Conservation (phyloP, 768 basidiomycete genomes). For the Ramaria rubella region DNA sequence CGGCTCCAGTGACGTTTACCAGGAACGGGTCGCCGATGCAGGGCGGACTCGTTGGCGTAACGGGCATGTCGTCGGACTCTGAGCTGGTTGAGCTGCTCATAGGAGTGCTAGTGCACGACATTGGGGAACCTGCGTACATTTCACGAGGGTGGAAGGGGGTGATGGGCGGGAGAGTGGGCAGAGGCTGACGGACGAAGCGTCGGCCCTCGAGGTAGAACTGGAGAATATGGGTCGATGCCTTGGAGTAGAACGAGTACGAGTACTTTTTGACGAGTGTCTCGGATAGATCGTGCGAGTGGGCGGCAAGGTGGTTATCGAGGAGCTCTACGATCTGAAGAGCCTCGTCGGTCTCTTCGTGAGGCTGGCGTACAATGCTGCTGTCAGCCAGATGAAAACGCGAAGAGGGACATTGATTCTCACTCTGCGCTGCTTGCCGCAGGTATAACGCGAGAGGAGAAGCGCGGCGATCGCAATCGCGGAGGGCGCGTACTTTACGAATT, state of each 20-base stretch:
- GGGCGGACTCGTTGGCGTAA: conserved; percentile 70
- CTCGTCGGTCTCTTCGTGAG: conserved; percentile 74
- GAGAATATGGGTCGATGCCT: conserved; percentile 87
- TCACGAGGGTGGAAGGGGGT: conserved; percentile 44
- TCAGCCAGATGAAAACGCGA: not conserved
- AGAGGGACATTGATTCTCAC: conserved; percentile 32
- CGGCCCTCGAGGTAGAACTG: conserved; percentile 91
- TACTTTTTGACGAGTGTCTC: conserved; percentile 98
- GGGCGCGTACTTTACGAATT: conserved; percentile 81
- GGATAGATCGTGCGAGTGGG: conserved; percentile 87
- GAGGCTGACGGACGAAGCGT: conserved; percentile 50
- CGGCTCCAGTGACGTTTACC: conserved; percentile 18
- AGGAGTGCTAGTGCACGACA: conserved; percentile 61
- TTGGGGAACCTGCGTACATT: conserved; percentile 25
- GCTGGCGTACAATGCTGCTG: conserved; percentile 15
- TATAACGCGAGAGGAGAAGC: conserved; percentile 79
- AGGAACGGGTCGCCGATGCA: conserved; percentile 46
- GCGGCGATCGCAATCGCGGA: conserved; percentile 88
- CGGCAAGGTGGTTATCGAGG: conserved; percentile 80
- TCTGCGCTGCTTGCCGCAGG: conserved; percentile 74
- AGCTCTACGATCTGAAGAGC: conserved; percentile 78
- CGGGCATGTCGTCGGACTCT: conserved; percentile 81
- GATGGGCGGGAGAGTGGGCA: conserved; percentile 49
- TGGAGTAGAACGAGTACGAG: conserved; percentile 93
- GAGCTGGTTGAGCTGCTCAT: conserved; percentile 70